Percentiles rank a stretch among this genome's conserved stretches.
phyloP scores from a whole-genome alignment of 345 rosid species.

The Hibiscus mutabilis region DNA sequence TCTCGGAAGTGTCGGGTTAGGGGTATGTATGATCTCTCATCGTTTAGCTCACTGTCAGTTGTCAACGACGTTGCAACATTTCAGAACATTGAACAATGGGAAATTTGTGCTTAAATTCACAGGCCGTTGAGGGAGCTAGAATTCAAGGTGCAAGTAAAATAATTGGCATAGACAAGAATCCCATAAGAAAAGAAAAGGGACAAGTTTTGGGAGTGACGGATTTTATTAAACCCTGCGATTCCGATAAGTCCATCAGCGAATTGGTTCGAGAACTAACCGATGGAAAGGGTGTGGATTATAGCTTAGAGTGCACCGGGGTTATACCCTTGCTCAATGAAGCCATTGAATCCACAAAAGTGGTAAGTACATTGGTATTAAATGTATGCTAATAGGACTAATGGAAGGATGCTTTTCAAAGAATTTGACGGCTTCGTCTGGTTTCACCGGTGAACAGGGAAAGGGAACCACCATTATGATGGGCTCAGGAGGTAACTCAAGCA shows the following conservation, averaged over 20 bases:
- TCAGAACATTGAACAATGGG: not conserved
- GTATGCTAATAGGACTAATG: not conserved
- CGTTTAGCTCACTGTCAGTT: not conserved
- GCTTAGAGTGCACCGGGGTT: not conserved
- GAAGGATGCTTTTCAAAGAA: not conserved
- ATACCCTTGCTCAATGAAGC: not conserved
- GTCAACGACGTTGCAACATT: not conserved
- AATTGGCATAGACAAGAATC: constrained; percentile 2
- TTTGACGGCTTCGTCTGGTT: not conserved
- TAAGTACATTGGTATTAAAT: not conserved
- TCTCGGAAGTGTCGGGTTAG: not conserved
- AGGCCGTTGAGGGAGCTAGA: not conserved
- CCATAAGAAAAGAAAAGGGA: not conserved
- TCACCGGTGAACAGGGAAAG: not conserved
- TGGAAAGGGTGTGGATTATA: not conserved
- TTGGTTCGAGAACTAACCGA: not conserved
- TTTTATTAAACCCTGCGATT: not conserved
- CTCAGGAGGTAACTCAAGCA: not conserved
- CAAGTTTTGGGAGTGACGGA: not conserved
- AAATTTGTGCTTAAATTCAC: not conserved
- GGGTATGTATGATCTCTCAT: not conserved
- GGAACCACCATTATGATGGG: not conserved
- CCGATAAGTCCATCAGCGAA: not conserved
- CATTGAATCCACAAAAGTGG: not conserved
- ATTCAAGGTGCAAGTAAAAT: not conserved